These are phyloP conservation scores for Globisporangium apiculatum DNA, from an alignment of 352 stramenopile genomes.

Conservation along the genomic window DNA sequence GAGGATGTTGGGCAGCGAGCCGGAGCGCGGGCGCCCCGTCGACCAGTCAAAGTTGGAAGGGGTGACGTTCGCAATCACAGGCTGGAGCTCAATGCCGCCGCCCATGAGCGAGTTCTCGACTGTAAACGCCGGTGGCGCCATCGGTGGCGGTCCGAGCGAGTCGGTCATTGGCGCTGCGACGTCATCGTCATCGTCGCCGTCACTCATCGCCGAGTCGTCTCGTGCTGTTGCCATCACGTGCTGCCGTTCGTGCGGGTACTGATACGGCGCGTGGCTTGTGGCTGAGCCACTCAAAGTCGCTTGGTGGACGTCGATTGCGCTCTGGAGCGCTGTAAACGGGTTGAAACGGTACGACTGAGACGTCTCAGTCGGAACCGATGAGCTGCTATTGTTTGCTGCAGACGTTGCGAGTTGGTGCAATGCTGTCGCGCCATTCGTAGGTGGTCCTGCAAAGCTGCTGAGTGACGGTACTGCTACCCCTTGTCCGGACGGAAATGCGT, in stretches of 20 bases:
- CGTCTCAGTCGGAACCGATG: slow-evolving; percentile 2
- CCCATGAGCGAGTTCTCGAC: slow-evolving; percentile 81
- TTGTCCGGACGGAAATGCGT: slow-evolving; percentile 29
- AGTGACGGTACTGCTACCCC: slow-evolving; percentile 7
- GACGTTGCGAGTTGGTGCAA: slow-evolving; percentile 56
- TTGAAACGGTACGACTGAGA: slow-evolving; percentile 38
- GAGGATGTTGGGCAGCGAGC: slow-evolving; percentile 28
- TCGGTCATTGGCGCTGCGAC: slow-evolving; percentile 11
- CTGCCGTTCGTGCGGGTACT: slow-evolving; percentile 13
- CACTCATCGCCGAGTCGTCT: slow-evolving; percentile 5
- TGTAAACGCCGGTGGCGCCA: slow-evolving; percentile 43
- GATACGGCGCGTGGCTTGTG: slow-evolving; percentile 5
- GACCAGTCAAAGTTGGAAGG: slow-evolving; percentile 83
- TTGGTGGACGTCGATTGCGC: slow-evolving; percentile 37
- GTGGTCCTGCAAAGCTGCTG: slow-evolving; percentile 15
- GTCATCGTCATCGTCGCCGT: slow-evolving; percentile 10
- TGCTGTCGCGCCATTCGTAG: slow-evolving; percentile 7
- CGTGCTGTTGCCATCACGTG: slow-evolving; percentile 1
- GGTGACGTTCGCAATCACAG: slow-evolving; percentile 66
- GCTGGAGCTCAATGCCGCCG: slow-evolving; percentile 71
- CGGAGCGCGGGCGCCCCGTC: slow-evolving; percentile 24
- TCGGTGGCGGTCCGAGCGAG: slow-evolving; percentile 46
- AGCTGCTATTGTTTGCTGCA: slow-evolving; percentile 4
- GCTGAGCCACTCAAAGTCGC: not conserved
- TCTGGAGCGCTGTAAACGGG: slow-evolving; percentile 53